These are phyloP conservation scores for Boehmeria nivea DNA, from an alignment of 306 rosid genomes.

Conservation along the genomic window DNA sequence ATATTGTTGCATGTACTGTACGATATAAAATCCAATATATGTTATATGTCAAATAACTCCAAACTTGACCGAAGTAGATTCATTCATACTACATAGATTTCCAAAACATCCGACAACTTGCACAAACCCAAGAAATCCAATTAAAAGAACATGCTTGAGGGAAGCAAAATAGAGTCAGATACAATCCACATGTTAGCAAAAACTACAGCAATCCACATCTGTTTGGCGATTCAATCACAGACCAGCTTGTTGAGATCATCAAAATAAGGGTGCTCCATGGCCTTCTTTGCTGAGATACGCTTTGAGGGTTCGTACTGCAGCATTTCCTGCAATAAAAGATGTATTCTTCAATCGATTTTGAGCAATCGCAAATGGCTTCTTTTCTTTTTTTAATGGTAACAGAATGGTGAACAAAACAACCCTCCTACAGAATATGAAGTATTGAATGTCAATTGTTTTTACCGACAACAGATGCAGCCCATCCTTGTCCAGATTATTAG, in stretches of 20 bases:
- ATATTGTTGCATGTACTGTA: too few species aligned
- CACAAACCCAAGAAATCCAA: too few species aligned
- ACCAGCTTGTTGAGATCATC: constrained; percentile 43
- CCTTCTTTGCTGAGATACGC: constrained; percentile 85
- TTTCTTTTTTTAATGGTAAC: too few species aligned
- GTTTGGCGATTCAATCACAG: constrained; percentile 25
- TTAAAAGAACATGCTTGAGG: constrained; percentile 25
- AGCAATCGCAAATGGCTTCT: too few species aligned
- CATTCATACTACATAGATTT: too few species aligned
- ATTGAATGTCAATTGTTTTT: constrained; percentile 3
- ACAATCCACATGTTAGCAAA: neutral
- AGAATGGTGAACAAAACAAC: neutral
- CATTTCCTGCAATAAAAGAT: constrained; percentile 57
- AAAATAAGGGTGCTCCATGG: constrained; percentile 90
- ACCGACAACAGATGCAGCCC: constrained; percentile 68
- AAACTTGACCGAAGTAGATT: too few species aligned
- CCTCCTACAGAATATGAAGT: too few species aligned
- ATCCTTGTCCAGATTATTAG: constrained; percentile 45
- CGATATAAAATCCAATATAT: too few species aligned
- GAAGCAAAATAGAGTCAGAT: constrained; percentile 18
- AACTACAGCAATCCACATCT: neutral
- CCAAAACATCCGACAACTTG: too few species aligned
- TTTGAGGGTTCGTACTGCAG: constrained; percentile 64
- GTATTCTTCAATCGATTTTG: neutral
- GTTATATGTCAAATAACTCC: too few species aligned